Evolutionary conservation across 2,329 filamentous ascomycete species (phyloP), one percentile per base, ranked within the genome.

Genomic region (Pseudogymnoascus sp.): DNA sequence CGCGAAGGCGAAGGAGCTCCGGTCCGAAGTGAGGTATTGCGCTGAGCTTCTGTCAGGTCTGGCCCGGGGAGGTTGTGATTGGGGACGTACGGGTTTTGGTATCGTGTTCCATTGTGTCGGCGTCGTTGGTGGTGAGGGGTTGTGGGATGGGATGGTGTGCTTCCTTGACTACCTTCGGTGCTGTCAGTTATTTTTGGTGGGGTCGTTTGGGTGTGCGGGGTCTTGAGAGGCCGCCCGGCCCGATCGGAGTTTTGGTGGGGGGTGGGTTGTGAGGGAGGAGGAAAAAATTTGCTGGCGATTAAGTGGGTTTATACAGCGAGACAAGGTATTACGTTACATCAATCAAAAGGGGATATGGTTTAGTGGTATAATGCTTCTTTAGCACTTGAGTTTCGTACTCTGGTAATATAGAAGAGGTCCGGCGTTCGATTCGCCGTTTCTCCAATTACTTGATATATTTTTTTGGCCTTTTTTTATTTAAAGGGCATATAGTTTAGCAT

Each of bases 1-100:
- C 65, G 87, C 81, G 75, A 87, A 91, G 61, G 90, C 95, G 74
- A 98, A 98, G 59, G 92, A 97, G 43, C 82, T 89, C 71, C 84
- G 85, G 78, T 98, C 93, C 70, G 83, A 86, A 38, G 92, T 98
- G 69, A 81, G 82, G 75, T 89, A 96, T 65, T 85, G 86, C 56
- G 88, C 90, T 96, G 70, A 24, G 14, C 38, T 24, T 24, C 26
- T 35, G 40, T 40, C 24, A 60, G 46, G 46, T 19, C 8, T 46
- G 5, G 35, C 6, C n/a, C 11, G 6, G 50, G 19, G 22, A 16
- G 24, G 16, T 11, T 19, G 53, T 60, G 26, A 41, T 43, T 33
- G 40, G 31, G 41, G 28, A 74, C 88, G 72, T 78, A 92, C 89
- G 82, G 59, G 82, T 89, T 76, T 90, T 88, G 7, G 88, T 84